Evolutionary conservation across 2,329 filamentous ascomycete species (phyloP).

Genomic region (Fusarium transvaalense): DNA sequence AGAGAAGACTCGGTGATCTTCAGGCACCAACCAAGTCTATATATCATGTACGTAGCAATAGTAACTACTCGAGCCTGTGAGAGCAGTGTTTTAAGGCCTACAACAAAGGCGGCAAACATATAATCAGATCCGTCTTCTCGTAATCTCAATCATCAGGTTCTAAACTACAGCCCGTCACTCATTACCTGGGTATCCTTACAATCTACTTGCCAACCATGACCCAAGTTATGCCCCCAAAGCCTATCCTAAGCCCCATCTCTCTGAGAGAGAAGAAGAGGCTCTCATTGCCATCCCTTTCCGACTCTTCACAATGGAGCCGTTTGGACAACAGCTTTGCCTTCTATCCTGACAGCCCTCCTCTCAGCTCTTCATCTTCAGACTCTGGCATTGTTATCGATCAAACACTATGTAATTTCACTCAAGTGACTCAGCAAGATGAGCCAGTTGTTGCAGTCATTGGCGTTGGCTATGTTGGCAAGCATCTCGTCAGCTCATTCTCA

Average conservation of each 20-base stretch:
- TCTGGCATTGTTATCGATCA: background rate
- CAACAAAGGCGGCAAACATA: background rate
- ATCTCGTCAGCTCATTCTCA: conserved; percentile 60
- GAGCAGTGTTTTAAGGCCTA: background rate
- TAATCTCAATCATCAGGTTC: background rate
- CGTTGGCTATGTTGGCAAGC: conserved; percentile 65
- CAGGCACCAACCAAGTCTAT: background rate
- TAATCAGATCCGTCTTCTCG: conserved; percentile 12
- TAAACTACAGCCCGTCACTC: background rate
- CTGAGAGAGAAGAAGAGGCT: background rate
- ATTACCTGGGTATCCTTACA: background rate
- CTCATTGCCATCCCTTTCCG: conserved; percentile 9
- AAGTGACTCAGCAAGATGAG: conserved; percentile 23
- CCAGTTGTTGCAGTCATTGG: conserved; percentile 62
- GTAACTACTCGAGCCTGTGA: background rate
- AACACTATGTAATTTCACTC: background rate
- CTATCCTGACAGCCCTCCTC: conserved; percentile 31
- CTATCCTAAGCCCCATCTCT: background rate
- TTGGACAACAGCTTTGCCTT: conserved; percentile 15
- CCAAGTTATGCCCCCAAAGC: conserved; percentile 6
- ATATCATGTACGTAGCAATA: background rate
- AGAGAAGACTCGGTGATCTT: conserved; percentile 10
- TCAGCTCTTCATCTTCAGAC: conserved; percentile 16
- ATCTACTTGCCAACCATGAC: conserved; percentile 1
- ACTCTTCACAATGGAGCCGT: conserved; percentile 16